These are phyloP conservation scores for Kingdonia uniflora DNA, from an alignment of 164 flowering plant species.

Conservation along the genomic window DNA sequence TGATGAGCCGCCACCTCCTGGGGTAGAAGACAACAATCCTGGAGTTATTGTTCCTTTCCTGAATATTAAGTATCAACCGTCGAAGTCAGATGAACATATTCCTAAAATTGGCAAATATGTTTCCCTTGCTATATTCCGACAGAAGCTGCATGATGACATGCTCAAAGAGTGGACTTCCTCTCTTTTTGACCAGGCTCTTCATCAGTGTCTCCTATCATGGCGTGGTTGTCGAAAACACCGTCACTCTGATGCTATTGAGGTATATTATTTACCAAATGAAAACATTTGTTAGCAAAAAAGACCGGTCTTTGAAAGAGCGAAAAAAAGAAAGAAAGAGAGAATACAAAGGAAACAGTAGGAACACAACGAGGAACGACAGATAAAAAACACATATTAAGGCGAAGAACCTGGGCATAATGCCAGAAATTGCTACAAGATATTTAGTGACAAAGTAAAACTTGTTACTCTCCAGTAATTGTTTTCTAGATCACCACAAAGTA, in stretches of 20 bases:
- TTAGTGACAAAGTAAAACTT: too few species aligned
- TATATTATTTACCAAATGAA: too few species aligned
- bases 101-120: constrained; percentile 38
- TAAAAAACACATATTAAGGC: too few species aligned
- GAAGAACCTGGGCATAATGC: too few species aligned
- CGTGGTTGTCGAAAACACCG: constrained; percentile 18
- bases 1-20: constrained; percentile 55
- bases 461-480: too few species aligned
- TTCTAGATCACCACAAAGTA: too few species aligned
- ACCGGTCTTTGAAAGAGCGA: too few species aligned
- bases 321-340: too few species aligned
- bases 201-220: constrained; percentile 21
- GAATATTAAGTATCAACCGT: constrained; percentile 20
- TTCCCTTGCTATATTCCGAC: constrained; percentile 54
- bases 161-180: constrained; percentile 44
- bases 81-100: constrained; percentile 21
- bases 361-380: too few species aligned
- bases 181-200: constrained; percentile 24
- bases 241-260: constrained; percentile 5
- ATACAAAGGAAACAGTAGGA: too few species aligned
- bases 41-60: constrained; percentile 13
- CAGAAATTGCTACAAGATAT: too few species aligned
- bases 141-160: constrained; percentile 58
- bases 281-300: too few species aligned
- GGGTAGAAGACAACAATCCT: constrained; percentile 29